Conservation (phyloP, 148 eudicot genomes). For the Hydrangea macrophylla region DNA sequence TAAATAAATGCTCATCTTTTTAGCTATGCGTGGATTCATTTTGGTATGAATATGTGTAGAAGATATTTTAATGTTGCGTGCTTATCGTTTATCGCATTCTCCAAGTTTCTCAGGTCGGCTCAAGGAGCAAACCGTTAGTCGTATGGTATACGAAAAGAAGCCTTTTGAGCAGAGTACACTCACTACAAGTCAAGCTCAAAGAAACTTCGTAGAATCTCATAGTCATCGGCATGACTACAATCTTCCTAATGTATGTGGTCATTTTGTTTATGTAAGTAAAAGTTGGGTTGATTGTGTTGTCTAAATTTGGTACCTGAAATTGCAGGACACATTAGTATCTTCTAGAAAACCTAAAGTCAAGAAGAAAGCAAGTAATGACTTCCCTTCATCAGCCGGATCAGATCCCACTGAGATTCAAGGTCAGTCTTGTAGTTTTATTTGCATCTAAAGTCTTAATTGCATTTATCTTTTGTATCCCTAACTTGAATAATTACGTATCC, state of each 20-base stretch:
- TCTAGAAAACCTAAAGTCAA: constrained; percentile 63
- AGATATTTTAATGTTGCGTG: constrained; percentile 13
- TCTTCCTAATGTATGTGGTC: constrained; percentile 42
- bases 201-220: constrained; percentile 33
- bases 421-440: constrained; percentile 19
- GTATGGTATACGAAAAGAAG: constrained; percentile 35
- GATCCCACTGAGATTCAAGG: constrained; percentile 70
- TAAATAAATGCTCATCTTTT: too few relatives aligned
- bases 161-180: constrained; percentile 33
- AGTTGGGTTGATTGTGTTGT: constrained; percentile 14
- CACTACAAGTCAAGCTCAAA: constrained; percentile 28
- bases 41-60: background rate
- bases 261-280: constrained; percentile 2
- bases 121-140: constrained; percentile 42
- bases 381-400: constrained; percentile 27
- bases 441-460: background rate
- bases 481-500: background rate
- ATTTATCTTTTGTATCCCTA: background rate
- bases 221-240: constrained; percentile 34
- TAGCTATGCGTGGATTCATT: background rate
- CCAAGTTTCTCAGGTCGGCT: constrained; percentile 83
- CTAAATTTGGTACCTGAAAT: background rate
- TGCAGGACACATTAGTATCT: constrained; percentile 60
- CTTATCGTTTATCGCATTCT: constrained; percentile 46
- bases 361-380: constrained; percentile 61